Evolutionary conservation across 768 basidiomycete species (phyloP).

Genomic region (Tylopilus felleus): DNA sequence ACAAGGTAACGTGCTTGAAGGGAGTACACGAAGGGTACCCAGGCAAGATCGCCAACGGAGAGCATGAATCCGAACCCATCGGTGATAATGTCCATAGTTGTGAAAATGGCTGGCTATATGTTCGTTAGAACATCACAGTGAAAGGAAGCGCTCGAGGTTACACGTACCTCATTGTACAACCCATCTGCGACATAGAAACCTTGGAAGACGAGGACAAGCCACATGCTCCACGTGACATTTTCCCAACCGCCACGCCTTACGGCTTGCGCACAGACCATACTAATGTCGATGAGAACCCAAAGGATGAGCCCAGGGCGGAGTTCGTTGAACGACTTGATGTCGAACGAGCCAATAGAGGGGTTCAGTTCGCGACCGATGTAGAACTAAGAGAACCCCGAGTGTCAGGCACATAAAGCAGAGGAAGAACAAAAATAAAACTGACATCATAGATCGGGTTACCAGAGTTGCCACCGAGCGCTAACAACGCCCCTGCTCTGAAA

Average conservation of each 20-base stretch:
- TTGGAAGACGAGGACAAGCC: slow-evolving; percentile 84
- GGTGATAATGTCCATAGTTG: slow-evolving; percentile 96
- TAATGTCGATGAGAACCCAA: slow-evolving; percentile 90
- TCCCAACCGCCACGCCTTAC: slow-evolving; percentile 63
- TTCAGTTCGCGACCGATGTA: slow-evolving; percentile 95
- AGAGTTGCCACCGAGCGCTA: slow-evolving; percentile 91
- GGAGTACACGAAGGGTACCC: slow-evolving; percentile 93
- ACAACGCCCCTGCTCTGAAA: slow-evolving; percentile 63
- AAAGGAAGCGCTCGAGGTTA: neutral
- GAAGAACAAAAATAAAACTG: slow-evolving; percentile 26
- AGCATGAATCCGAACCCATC: slow-evolving; percentile 99
- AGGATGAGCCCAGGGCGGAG: slow-evolving; percentile 65
- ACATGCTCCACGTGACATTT: slow-evolving; percentile 85
- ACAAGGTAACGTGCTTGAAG: slow-evolving; percentile 94
- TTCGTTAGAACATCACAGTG: neutral
- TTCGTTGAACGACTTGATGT: slow-evolving; percentile 58
- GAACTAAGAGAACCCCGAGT: slow-evolving; percentile 48
- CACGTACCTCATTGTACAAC: slow-evolving; percentile 83
- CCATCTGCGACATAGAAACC: slow-evolving; percentile 81
- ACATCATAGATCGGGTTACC: slow-evolving; percentile 90
- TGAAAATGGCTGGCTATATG: slow-evolving; percentile 76
- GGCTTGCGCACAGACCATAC: slow-evolving; percentile 89
- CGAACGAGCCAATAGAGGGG: slow-evolving; percentile 75
- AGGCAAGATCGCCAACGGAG: slow-evolving; percentile 83
- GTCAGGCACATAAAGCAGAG: neutral